Conservation (phyloP, 2,329 filamentous ascomycete genomes). For the Claviceps sp. region DNA sequence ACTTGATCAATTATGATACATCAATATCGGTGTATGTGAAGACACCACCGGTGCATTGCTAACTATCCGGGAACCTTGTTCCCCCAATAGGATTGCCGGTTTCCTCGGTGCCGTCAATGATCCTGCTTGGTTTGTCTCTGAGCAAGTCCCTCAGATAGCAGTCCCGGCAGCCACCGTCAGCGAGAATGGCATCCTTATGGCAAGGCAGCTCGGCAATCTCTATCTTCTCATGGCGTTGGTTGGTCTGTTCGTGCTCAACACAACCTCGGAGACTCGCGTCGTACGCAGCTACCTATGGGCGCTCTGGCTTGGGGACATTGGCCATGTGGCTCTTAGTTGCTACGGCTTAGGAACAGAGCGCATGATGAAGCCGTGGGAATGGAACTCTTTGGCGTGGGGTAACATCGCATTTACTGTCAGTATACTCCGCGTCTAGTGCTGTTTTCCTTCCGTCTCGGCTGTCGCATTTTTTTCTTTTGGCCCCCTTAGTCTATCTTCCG, state of each 20-base stretch:
- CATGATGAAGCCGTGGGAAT: conserved; percentile 38
- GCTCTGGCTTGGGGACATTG: conserved; percentile 51
- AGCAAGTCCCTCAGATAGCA: conserved; percentile 38
- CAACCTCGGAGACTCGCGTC: conserved; percentile 50
- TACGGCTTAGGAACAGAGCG: conserved; percentile 44
- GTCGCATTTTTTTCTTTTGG: background rate
- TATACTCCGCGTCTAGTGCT: conserved; percentile 1
- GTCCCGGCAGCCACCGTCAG: conserved; percentile 20
- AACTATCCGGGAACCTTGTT: conserved; percentile 3
- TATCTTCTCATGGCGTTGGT: conserved; percentile 54
- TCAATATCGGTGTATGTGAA: background rate
- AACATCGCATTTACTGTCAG: conserved; percentile 54
- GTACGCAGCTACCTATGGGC: conserved; percentile 54
- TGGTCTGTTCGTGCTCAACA: conserved; percentile 49
- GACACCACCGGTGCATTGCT: conserved; percentile 5
- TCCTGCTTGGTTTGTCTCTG: conserved; percentile 48
- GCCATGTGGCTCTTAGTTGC: conserved; percentile 49
- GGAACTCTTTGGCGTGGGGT: conserved; percentile 62
- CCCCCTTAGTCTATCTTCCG: background rate
- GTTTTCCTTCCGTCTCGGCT: background rate
- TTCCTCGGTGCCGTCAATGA: conserved; percentile 41
- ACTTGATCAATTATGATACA: background rate
- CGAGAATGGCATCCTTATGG: conserved; percentile 40
- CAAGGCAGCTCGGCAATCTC: conserved; percentile 55
- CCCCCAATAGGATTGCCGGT: conserved; percentile 39